Evolutionary conservation across 2,329 filamentous ascomycete genomes (phyloP), one percentile per base, ranked within the genome.

Genomic region (Fusarium anguioides): DNA sequence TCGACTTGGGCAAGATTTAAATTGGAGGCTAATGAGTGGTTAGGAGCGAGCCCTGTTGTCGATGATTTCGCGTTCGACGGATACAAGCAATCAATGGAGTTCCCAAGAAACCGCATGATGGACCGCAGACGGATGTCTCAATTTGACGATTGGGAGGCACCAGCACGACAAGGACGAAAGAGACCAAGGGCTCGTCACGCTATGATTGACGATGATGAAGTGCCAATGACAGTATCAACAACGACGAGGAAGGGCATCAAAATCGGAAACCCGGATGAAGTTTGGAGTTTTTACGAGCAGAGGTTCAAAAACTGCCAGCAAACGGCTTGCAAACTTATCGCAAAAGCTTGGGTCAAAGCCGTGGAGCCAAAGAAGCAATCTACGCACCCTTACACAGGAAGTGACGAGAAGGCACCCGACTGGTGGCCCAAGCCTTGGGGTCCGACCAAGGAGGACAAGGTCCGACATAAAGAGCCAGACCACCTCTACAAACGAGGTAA

Each of bases 281-380:
- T 91, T 3, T 85, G 84, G 78, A 81, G 81, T 10, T 89, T 89
- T 64, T 90, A 91, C 66, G 81, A 85, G 45, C 81, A 84, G 37
- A 80, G 87, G 1, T 88, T 93, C 73, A 87, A 86, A 64, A 85
- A 86, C 58, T 86, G 90, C 68, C 90, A 93, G 71, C 91, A 94
- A 70, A 85, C 87, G 3, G 86, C 88, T 8, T 90, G 89, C 78
- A 93, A 93, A 76, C 80, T 89, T 24, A 88, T 93, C 50, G 88
- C 88, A 31, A 94, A 93, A 75, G 89, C 87, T 12, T 93, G 91
- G 87, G 88, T 94, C 60, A 92, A 92, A 73, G 83, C 87, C 3
- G 87, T 93, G 3, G 90, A 91, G 70, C 91, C 91, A 0, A 92
- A 91, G 78, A 94, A 94, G 76, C 91, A 93, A 76, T 89, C 89